These are phyloP conservation scores for Lentinula novae-zelandiae DNA, from an alignment of 1,284 basidiomycete species.

Conservation along the genomic window DNA sequence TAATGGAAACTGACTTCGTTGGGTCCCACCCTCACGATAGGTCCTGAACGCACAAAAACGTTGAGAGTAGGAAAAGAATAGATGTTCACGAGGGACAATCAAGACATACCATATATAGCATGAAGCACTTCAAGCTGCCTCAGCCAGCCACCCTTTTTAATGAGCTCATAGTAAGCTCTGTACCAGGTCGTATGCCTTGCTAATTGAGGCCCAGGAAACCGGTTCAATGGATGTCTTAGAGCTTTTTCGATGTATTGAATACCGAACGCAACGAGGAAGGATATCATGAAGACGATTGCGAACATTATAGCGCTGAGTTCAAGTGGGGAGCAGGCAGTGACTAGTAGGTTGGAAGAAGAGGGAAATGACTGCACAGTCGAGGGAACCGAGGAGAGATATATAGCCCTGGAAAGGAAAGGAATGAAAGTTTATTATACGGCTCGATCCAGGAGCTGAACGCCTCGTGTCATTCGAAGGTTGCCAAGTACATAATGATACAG, in stretches of 20 bases:
- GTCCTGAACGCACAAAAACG: slow-evolving; percentile 1
- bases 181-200: slow-evolving; percentile 14
- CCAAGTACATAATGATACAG: too few relatives aligned
- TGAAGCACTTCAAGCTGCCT: slow-evolving; percentile 13
- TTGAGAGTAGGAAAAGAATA: background rate
- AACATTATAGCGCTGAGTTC: background rate
- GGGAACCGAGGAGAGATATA: too few relatives aligned
- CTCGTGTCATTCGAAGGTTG: too few relatives aligned
- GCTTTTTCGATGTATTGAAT: background rate
- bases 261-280: background rate
- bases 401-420: too few relatives aligned
- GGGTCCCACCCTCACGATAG: slow-evolving; percentile 16
- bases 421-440: too few relatives aligned
- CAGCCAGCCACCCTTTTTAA: slow-evolving; percentile 12
- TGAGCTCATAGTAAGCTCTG: slow-evolving; percentile 12
- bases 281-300: background rate
- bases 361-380: too few relatives aligned
- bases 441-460: too few relatives aligned
- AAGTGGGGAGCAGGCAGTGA: background rate
- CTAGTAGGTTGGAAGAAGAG: too few relatives aligned
- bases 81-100: background rate
- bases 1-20: slow-evolving; percentile 13
- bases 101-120: slow-evolving; percentile 9
- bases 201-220: slow-evolving; percentile 15
- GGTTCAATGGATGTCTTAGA: slow-evolving; percentile 2